A percentile compares a stretch with the other conserved stretches of the same genome.
Evolutionary conservation across 768 basidiomycete genomes (phyloP).

Genomic region (Dacryopinax spathularia): DNA sequence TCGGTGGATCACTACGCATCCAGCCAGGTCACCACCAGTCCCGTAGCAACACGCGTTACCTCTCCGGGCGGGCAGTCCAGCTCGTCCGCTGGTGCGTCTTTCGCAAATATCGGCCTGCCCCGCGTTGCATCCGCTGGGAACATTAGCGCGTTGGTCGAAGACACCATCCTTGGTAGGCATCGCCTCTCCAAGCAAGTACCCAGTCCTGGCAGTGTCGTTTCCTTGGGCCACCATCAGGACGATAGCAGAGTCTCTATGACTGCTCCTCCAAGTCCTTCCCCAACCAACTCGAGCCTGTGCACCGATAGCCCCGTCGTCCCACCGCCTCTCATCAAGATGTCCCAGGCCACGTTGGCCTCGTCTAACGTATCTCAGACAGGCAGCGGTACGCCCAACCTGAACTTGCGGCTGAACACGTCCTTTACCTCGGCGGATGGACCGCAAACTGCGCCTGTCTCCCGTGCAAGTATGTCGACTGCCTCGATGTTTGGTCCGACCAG

Average conservation of each 20-base stretch:
- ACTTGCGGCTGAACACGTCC: background rate
- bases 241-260: background rate
- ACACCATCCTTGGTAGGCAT: background rate
- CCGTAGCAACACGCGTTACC: background rate
- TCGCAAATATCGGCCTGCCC: background rate
- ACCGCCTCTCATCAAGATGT: background rate
- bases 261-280: background rate
- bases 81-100: background rate
- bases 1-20: background rate
- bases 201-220: background rate
- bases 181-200: background rate
- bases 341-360: background rate
- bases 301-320: background rate
- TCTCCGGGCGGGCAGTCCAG: background rate
- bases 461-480: background rate
- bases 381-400: background rate
- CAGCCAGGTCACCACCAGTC: background rate
- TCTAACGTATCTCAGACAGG: background rate
- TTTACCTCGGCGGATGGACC: background rate
- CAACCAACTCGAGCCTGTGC: background rate
- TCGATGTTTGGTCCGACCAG: background rate
- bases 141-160: background rate
- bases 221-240: background rate
- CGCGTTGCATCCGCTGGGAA: background rate
- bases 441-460: background rate